These are phyloP conservation scores for Pyrrhoderma lamaoense DNA, from an alignment of 1,284 basidiomycete genomes.

Conservation along the genomic window DNA sequence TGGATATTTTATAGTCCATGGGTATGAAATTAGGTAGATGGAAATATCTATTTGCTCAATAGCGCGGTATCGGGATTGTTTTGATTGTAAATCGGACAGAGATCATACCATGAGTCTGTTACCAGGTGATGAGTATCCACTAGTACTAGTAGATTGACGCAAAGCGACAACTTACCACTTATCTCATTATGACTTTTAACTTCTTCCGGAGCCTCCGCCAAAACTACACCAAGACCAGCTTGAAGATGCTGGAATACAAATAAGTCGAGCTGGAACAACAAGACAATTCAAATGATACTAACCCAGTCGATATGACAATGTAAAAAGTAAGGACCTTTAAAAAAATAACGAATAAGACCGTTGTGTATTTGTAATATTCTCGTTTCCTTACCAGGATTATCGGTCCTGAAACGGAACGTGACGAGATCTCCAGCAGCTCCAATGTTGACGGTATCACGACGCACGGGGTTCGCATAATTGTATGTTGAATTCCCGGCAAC, in stretches of 20 bases:
- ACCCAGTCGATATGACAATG: constrained; percentile 18
- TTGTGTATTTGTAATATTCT: too few relatives aligned
- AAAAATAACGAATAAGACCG: too few relatives aligned
- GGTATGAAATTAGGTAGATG: constrained; percentile 3
- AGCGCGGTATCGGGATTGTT: constrained; percentile 13
- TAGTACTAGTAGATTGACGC: too few relatives aligned
- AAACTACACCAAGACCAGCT: constrained; percentile 36
- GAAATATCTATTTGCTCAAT: constrained; percentile 6
- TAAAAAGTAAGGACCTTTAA: constrained; percentile 9
- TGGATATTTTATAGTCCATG: neutral
- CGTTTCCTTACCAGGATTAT: constrained; percentile 27
- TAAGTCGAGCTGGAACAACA: constrained; percentile 14
- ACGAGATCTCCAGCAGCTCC: constrained; percentile 25
- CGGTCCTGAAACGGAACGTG: constrained; percentile 30
- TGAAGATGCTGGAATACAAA: constrained; percentile 25
- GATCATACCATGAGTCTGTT: constrained; percentile 22
- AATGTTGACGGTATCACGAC: constrained; percentile 28
- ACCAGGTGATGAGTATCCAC: too few relatives aligned
- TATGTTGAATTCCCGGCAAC: constrained; percentile 24
- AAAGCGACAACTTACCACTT: constrained; percentile 21
- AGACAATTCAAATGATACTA: constrained; percentile 4
- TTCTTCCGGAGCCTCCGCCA: constrained; percentile 31
- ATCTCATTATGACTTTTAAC: constrained; percentile 21
- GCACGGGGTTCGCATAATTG: constrained; percentile 36
- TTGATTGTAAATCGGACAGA: constrained; percentile 24